Conservation (phyloP, 2,329 filamentous ascomycete genomes). For the Fusarium floridanum region DNA sequence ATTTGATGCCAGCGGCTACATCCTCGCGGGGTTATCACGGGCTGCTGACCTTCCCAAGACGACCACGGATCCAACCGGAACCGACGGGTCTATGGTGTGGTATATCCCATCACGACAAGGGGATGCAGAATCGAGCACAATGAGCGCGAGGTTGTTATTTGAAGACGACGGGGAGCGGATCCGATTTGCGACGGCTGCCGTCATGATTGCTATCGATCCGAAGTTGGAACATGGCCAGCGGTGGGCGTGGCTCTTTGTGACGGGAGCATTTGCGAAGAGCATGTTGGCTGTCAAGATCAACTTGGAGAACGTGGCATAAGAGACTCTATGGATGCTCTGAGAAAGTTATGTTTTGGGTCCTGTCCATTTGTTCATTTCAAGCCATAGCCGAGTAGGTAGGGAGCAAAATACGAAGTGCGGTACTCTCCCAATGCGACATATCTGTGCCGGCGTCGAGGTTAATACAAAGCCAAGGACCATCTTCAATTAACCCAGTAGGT, state of each 20-base stretch:
- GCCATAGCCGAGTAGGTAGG: background rate
- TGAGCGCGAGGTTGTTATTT: conserved; percentile 65
- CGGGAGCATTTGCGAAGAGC: conserved; percentile 52
- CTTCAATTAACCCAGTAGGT: background rate
- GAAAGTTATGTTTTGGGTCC: background rate
- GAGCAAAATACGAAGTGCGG: background rate
- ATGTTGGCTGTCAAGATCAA: background rate
- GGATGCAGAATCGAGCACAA: conserved; percentile 35
- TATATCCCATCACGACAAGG: conserved; percentile 34
- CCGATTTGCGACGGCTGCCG: conserved; percentile 63
- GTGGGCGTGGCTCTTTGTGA: conserved; percentile 69
- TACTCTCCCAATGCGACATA: background rate
- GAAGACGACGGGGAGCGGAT: conserved; percentile 68
- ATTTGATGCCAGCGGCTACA: conserved; percentile 66
- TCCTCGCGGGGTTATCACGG: conserved; percentile 62
- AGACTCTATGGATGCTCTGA: background rate
- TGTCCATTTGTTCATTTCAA: background rate
- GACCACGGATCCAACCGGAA: conserved; percentile 51
- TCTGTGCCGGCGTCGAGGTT: background rate
- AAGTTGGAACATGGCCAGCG: conserved; percentile 56
- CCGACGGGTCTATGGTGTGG: conserved; percentile 63
- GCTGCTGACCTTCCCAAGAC: conserved; percentile 53
- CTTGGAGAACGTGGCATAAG: background rate
- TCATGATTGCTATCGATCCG: conserved; percentile 67
- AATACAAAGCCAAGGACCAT: background rate